phyloP scores from a whole-genome alignment of 305 asterid genomes.

The Fraxinus latifolia region DNA sequence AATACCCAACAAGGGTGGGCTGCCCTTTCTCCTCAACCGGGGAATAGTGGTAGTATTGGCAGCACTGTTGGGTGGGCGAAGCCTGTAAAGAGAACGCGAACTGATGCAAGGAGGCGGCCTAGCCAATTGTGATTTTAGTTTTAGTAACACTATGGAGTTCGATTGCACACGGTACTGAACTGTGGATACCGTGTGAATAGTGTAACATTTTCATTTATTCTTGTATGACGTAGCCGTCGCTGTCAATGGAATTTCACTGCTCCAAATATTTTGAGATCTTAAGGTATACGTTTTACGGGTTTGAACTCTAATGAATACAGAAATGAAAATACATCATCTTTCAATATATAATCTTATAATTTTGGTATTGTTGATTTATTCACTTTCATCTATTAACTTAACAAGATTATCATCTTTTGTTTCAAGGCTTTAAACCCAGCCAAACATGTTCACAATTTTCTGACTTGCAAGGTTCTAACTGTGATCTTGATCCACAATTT shows the following conservation, averaged over 20 bases:
- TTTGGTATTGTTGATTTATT: background rate
- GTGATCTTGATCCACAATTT: background rate
- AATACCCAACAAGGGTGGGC: constrained; percentile 53
- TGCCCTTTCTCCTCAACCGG: constrained; percentile 60
- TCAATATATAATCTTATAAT: background rate
- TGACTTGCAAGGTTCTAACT: background rate
- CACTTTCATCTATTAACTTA: background rate
- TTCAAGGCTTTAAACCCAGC: background rate
- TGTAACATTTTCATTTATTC: background rate
- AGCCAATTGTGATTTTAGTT: constrained; percentile 57
- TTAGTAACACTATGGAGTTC: background rate
- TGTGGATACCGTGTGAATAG: background rate
- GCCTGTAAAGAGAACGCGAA: constrained; percentile 86
- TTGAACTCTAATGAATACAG: background rate
- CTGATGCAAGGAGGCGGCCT: constrained; percentile 88
- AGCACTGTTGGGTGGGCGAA: constrained; percentile 84
- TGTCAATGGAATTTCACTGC: background rate
- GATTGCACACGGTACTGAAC: background rate
- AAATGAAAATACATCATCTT: background rate
- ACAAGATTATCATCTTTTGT: background rate
- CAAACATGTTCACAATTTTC: background rate
- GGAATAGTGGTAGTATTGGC: constrained; percentile 45
- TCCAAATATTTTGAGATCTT: background rate
- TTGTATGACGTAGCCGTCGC: background rate
- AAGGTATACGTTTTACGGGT: background rate